These are phyloP conservation scores for Westerdykella ornata DNA, from an alignment of 2,329 filamentous ascomycete genomes.

Conservation along the genomic window DNA sequence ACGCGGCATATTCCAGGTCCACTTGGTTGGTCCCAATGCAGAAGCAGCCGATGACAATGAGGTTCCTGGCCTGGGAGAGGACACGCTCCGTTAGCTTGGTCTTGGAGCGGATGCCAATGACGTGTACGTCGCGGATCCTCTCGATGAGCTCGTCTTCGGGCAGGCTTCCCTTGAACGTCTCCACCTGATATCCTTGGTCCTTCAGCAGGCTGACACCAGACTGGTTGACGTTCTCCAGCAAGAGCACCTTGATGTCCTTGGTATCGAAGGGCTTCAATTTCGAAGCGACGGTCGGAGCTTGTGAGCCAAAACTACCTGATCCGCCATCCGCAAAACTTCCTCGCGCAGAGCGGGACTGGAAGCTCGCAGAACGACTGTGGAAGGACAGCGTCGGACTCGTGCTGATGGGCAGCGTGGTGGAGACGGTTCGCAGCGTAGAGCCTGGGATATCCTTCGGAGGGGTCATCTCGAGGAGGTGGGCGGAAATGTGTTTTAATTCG, in stretches of 20 bases:
- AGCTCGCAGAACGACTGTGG: constrained; percentile 62
- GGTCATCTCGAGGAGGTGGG: constrained; percentile 16
- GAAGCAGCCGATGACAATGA: constrained; percentile 95
- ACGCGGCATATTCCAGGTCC: constrained; percentile 74
- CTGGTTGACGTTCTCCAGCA: constrained; percentile 93
- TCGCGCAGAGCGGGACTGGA: constrained; percentile 36
- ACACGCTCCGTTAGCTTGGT: constrained; percentile 86
- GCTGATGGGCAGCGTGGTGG: constrained; percentile 61
- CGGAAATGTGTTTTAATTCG: too few relatives aligned
- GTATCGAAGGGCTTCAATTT: constrained; percentile 96
- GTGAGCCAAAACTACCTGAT: constrained; percentile 21
- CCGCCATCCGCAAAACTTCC: constrained; percentile 30
- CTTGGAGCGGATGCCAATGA: constrained; percentile 97
- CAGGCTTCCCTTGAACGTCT: constrained; percentile 79
- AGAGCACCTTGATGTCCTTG: constrained; percentile 89
- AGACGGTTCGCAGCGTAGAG: constrained; percentile 42
- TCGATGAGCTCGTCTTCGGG: constrained; percentile 91
- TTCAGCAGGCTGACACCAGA: constrained; percentile 77
- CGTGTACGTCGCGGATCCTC: constrained; percentile 96
- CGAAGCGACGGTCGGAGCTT: constrained; percentile 30
- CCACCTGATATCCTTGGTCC: constrained; percentile 90
- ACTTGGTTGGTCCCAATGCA: constrained; percentile 98
- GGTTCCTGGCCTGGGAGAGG: constrained; percentile 80
- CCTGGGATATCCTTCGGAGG: constrained; percentile 34
- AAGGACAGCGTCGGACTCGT: constrained; percentile 70